Conservation (phyloP, 208 protist genomes). For the Leishmania major region DNA sequence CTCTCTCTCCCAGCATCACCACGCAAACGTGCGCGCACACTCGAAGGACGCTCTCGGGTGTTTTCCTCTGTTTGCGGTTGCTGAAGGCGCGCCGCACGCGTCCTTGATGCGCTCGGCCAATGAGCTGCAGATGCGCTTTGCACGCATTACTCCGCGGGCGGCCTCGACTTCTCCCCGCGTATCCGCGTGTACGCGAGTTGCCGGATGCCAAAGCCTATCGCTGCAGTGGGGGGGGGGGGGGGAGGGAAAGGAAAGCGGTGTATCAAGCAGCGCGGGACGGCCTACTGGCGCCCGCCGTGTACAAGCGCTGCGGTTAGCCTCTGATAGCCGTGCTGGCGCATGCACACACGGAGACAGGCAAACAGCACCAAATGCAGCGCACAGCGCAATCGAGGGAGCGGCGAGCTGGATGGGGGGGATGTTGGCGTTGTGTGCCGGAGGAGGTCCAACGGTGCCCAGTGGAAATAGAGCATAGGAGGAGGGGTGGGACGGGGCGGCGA, state of each 20-base stretch:
- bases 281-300: too few species aligned
- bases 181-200: background rate
- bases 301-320: background rate
- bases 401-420: background rate
- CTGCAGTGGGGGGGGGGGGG: background rate
- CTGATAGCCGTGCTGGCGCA: background rate
- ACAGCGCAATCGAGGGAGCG: too few species aligned
- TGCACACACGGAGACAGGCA: background rate
- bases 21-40: background rate
- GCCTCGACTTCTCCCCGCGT: background rate
- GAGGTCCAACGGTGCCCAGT: background rate
- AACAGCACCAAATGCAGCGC: background rate
- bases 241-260: background rate
- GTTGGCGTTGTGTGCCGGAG: background rate
- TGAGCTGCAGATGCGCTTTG: too few species aligned
- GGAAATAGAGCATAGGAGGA: background rate
- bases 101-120: too few species aligned
- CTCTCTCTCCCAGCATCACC: background rate
- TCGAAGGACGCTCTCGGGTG: background rate
- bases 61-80: background rate
- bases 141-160: background rate
- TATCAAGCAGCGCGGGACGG: background rate
- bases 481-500: background rate
- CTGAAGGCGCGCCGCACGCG: background rate
- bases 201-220: background rate